Base-by-base conservation (phyloP, 306 rosid genomes). In the Cicer bijugum region DNA sequence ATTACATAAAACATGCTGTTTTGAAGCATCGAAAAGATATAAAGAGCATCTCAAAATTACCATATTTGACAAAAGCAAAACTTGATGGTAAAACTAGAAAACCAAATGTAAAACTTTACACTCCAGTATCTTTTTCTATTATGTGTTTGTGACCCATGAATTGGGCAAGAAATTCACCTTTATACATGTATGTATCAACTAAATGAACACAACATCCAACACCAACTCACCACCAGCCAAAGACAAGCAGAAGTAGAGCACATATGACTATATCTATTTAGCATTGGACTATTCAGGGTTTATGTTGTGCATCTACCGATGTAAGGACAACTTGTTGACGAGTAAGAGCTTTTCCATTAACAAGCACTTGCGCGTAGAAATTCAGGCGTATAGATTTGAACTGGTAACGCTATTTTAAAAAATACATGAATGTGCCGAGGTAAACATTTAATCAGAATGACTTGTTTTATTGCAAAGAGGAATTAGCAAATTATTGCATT, bases 341-440 rank as follows among this genome's bases (percentile, higher is more conserved):
- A 78, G 94, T 75, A 60, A 82, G 82, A 69, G 92, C 85, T 80
- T 87, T 89, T 78, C 98, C 98, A 75, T 94, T 91, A 63, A 91
- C 96, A 73, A 89, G 88, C 74, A 91, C 50, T 83, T 94, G 98
- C 67, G 89, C 94, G 64, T 82, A 67, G 92, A 91, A 91, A 86
- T 94, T 97, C 82, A 89, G 83, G 10, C 90, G 97, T 74, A 91
- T 81, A 44, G 95, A 91, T 59, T 87, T 91, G 92, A 91, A 89
- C 75, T 81, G 83, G 85, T 89, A 91, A 53, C 59, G 84, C 97
- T 94, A 85, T 75, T 38, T 76, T 68, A 14, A 56, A 20, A 75
- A 11, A 74, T 1, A 61, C 69, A 83, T 7, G 33, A 57, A 45
- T 39, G 48, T 44, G 48, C 33, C 59, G 69, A 80, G 39, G 65